Percentiles rank a stretch among this genome's conserved stretches.
Evolutionary conservation across 371 early-diverging fungal genomes (phyloP).

Genomic region (Dichotomocladium elegans): DNA sequence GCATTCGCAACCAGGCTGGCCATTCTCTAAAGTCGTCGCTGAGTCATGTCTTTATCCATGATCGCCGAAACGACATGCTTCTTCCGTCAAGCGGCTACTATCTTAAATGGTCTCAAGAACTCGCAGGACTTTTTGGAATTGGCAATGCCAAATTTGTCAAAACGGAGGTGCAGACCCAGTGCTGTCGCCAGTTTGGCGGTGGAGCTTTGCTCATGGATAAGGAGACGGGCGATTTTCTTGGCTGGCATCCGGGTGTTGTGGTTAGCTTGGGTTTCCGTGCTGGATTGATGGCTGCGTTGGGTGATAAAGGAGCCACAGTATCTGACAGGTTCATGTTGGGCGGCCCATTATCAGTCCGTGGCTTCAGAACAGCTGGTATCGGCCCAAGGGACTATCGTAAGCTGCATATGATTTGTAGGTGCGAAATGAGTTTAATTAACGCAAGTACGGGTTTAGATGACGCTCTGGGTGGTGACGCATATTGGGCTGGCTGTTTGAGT

Average conservation of each 20-base stretch:
- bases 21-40: conserved; percentile 85
- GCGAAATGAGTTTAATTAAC: neutral
- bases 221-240: conserved; percentile 20
- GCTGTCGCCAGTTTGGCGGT: conserved; percentile 31
- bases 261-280: conserved; percentile 57
- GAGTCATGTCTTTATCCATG: conserved; percentile 62
- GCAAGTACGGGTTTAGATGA: conserved; percentile 48
- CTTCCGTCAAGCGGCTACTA: conserved; percentile 77
- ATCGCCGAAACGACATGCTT: conserved; percentile 72
- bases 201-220: conserved; percentile 25
- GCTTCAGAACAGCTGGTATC: conserved; percentile 82
- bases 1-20: conserved; percentile 85
- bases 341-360: conserved; percentile 83
- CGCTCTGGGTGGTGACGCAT: conserved; percentile 84
- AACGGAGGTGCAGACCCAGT: conserved; percentile 61
- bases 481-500: conserved; percentile 74
- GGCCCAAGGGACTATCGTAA: conserved; percentile 81
- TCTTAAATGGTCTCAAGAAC: conserved; percentile 63
- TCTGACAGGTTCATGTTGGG: conserved; percentile 88
- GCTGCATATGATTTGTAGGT: neutral
- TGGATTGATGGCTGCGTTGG: conserved; percentile 66
- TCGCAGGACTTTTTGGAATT: conserved; percentile 70
- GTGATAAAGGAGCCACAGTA: conserved; percentile 49
- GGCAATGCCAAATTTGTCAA: conserved; percentile 81
- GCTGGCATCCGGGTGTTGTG: conserved; percentile 35